Evolutionary conservation across 164 flowering plant species (phyloP), one percentile per base, ranked within the genome.

Genomic region (Berberis thunbergii): DNA sequence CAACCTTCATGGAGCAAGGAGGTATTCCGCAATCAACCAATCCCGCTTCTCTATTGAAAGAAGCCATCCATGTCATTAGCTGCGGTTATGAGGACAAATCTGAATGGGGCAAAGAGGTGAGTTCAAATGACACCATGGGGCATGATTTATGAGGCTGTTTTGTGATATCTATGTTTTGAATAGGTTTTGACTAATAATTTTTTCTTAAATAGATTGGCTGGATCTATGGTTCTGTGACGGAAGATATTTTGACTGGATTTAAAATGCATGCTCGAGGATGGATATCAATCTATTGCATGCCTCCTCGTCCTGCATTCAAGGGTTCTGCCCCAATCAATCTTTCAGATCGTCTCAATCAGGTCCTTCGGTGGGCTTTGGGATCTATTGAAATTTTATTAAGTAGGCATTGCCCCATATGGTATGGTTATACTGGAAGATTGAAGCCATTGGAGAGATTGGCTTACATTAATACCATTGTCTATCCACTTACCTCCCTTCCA

Each of bases 321-420:
- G 98, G 98, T 8, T 94, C 98, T 79, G 98, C 98, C 57, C 98
- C 98, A 41, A 89, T 94, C 77, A 94, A 94, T 84, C 98, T 94
- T 73, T 94, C 98, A 59, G 98, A 94, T 81, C 91, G 97, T 71
- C 60, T 94, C 70, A 91, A 94, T 77, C 98, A 94, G 64, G 98
- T 94, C 45, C 97, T 94, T 83, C 84, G 96, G 54, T 94, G 98
- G 98, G 98, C 98, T 44, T 76, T 94, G 74, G 98, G 98, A 6
- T 94, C 98, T 5, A 76, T 94, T 72, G 98, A 94, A 66, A 94
- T 94, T 72, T 70, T 94, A 64, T 76, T 94, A 52, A 94, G 98
- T 69, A 80, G 98, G 82, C 98, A 94, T 82, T 94, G 98, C 45
- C 98, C 98, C 57, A 83, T 91, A 57, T 94, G 98, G 98, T 94